phyloP scores from a whole-genome alignment of 352 stramenopile species.

The Peronosclerospora sorghi region DNA sequence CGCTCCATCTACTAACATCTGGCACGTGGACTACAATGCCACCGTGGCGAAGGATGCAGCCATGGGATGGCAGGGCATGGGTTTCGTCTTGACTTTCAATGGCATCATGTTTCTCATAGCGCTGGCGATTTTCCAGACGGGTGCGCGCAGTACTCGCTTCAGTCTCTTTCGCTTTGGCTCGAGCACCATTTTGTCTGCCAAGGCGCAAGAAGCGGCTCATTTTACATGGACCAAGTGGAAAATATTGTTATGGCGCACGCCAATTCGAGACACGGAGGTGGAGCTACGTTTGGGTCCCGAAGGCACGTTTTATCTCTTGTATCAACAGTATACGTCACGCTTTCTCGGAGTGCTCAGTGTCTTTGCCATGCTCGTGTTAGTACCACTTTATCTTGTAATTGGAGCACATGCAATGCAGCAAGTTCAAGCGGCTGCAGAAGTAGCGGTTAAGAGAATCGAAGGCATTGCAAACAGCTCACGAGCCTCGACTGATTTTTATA shows the following conservation, averaged over 20 bases:
- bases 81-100: constrained; percentile 67
- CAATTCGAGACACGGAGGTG: constrained; percentile 53
- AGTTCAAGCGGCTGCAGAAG: constrained; percentile 16
- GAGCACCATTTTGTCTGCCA: constrained; percentile 29
- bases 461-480: constrained; percentile 11
- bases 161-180: constrained; percentile 60
- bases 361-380: constrained; percentile 52
- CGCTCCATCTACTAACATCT: constrained; percentile 38
- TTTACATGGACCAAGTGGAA: constrained; percentile 56
- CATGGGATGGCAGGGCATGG: constrained; percentile 72
- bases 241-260: constrained; percentile 59
- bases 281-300: constrained; percentile 58
- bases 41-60: constrained; percentile 58
- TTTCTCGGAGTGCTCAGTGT: constrained; percentile 49
- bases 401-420: constrained; percentile 26
- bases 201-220: constrained; percentile 17
- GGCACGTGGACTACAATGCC: constrained; percentile 74
- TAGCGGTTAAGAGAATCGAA: constrained; percentile 18
- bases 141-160: constrained; percentile 54
- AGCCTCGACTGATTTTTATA: constrained; percentile 3
- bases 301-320: constrained; percentile 77
- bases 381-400: constrained; percentile 64
- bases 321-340: constrained; percentile 64
- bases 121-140: constrained; percentile 57
- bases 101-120: constrained; percentile 51